phyloP scores from a whole-genome alignment of 2,329 filamentous ascomycete genomes.

The Daldinia sp. region DNA sequence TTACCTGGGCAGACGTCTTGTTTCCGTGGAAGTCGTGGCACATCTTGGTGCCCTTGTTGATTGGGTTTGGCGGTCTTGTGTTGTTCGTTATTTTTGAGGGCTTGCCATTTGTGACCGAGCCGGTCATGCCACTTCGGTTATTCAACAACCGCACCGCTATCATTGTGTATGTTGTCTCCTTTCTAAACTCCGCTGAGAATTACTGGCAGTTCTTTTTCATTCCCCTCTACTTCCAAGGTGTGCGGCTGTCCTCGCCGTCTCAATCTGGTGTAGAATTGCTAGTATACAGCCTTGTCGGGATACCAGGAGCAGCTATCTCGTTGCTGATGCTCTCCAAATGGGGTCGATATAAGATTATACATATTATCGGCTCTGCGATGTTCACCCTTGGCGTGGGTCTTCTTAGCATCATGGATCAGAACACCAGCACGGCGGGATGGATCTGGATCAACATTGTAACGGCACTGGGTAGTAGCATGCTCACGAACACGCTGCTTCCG shows the following conservation, averaged over 20 bases:
- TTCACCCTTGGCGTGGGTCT: constrained; percentile 54
- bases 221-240: constrained; percentile 60
- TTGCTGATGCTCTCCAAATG: constrained; percentile 48
- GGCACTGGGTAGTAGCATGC: constrained; percentile 55
- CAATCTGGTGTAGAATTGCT: constrained; percentile 51
- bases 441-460: constrained; percentile 54
- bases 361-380: constrained; percentile 48
- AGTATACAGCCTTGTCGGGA: constrained; percentile 40
- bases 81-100: constrained; percentile 54
- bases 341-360: constrained; percentile 45
- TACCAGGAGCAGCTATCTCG: constrained; percentile 35
- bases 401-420: constrained; percentile 52
- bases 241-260: constrained; percentile 50
- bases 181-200: constrained; percentile 54
- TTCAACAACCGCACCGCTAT: constrained; percentile 58
- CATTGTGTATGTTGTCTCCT: constrained; percentile 52
- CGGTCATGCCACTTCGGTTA: constrained; percentile 57
- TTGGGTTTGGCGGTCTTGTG: constrained; percentile 55
- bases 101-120: constrained; percentile 43
- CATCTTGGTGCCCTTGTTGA: constrained; percentile 55
- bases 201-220: constrained; percentile 57
- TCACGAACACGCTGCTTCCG: constrained; percentile 56
- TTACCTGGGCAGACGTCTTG: constrained; percentile 55
- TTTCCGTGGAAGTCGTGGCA: constrained; percentile 54
- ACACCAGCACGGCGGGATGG: constrained; percentile 53